Conservation (phyloP, 768 basidiomycete species). For the Multifurca ochricompacta region DNA sequence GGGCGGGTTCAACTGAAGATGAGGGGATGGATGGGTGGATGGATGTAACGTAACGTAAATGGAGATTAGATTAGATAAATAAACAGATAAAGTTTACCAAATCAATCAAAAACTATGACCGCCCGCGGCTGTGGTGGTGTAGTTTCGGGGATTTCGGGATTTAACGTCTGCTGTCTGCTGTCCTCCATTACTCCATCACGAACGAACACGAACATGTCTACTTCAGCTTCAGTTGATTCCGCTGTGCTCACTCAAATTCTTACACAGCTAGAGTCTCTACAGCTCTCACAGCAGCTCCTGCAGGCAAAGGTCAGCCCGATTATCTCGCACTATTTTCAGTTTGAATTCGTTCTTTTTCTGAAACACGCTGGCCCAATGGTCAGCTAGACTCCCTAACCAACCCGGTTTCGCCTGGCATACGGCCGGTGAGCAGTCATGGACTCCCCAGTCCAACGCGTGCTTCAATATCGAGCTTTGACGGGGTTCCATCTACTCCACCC, state of each 20-base stretch:
- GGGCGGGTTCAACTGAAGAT: background rate
- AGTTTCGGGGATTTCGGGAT: too few species aligned
- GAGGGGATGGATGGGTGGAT: too few species aligned
- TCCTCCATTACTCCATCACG: too few species aligned
- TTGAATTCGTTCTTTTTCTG: background rate
- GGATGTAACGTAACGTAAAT: too few species aligned
- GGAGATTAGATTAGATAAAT: too few species aligned
- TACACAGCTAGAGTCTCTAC: conserved; percentile 58
- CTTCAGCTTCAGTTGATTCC: conserved; percentile 33
- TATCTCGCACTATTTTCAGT: conserved; percentile 2
- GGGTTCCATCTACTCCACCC: conserved; percentile 26
- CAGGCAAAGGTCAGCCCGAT: conserved; percentile 60
- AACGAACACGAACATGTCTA: conserved; percentile 1
- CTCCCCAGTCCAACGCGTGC: conserved; percentile 25
- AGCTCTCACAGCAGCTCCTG: conserved; percentile 66
- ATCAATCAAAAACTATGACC: too few species aligned
- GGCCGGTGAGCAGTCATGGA: conserved; percentile 30
- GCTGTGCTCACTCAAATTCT: conserved; percentile 67
- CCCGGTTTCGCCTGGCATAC: conserved; percentile 23
- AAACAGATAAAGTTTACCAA: too few species aligned
- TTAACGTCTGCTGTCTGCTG: too few species aligned
- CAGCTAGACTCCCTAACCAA: conserved; percentile 47
- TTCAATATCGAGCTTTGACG: conserved; percentile 27
- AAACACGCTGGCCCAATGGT: background rate
- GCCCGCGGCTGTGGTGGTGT: too few species aligned